Base-by-base conservation (phyloP, 192 early-diverging fungal species). In the Allomyces macrogynus region DNA sequence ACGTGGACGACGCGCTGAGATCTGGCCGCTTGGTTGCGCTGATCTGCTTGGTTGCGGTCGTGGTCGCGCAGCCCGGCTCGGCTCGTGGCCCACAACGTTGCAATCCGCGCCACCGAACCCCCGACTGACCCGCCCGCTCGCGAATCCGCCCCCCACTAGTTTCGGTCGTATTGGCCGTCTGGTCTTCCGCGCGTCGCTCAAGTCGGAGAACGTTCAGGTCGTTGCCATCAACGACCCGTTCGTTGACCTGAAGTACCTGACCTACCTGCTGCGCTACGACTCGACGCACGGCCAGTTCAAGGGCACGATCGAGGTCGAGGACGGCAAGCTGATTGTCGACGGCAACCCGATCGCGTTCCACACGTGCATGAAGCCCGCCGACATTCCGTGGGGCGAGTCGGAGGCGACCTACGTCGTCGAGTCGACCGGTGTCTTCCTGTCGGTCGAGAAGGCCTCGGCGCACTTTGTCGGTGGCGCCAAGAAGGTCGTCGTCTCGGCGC, bases 131-230 rank as follows among this genome's bases (percentile, higher is more conserved):
- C 4, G 32, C 32, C 24, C 26, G 20, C 18, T n/a, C 62, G 63
- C 32, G n/a, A 40, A 40, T 40, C 7, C 32, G 32, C 32, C 32
- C 32, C 3, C 32, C n/a, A n/a, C n/a, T 73, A 78, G 89, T 65
- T 97, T 96, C 76, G 95, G 95, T 72, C 93, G 95, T 78, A 98
- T 98, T 69, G 95, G 95, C 68, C 95, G 95, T 78, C 85, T 98
- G 63, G 93, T 98, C 44, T 79, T 98, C 72, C 89, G 93, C 72
- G 85, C 91, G 62, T 82, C 92, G 57, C 77, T 92, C 25, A 72
- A 80, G 70, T 78, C 87, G 74, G 72, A 81, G 54, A 67, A 81
- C 18, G 78, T 91, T 61, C 71, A 87, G 63, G 90, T 97, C 63
- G 87, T 91, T 23, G 86, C 87, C 65, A 81, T 98, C 81, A 96